phyloP scores from a whole-genome alignment of 2,329 filamentous ascomycete species.

The Polychaeton citri region DNA sequence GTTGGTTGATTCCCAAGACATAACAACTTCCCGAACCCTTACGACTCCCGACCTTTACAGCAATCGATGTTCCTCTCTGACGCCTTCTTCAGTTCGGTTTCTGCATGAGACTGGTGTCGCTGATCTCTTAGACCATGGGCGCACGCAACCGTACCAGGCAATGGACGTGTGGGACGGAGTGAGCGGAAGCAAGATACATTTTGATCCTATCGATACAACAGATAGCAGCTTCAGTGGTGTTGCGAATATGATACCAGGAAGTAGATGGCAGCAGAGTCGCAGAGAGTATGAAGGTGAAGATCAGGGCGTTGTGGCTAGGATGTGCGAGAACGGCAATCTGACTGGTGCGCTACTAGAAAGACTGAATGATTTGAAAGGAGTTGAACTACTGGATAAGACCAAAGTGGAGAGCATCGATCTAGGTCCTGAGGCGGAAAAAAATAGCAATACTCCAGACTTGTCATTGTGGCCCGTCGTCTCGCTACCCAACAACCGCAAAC shows the following conservation, averaged over 20 bases:
- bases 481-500: slow-evolving; percentile 47
- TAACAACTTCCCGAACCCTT: slow-evolving; percentile 55
- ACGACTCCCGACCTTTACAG: slow-evolving; percentile 62
- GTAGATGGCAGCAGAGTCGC: slow-evolving; percentile 10
- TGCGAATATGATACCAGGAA: slow-evolving; percentile 16
- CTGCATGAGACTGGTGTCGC: slow-evolving; percentile 71
- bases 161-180: slow-evolving; percentile 99
- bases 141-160: slow-evolving; percentile 78
- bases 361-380: slow-evolving; percentile 42
- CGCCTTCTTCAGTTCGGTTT: slow-evolving; percentile 73
- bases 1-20: slow-evolving; percentile 79
- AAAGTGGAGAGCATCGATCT: slow-evolving; percentile 69
- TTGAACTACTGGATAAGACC: slow-evolving; percentile 61
- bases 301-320: slow-evolving; percentile 60
- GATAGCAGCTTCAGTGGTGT: slow-evolving; percentile 14
- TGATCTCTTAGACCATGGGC: slow-evolving; percentile 56
- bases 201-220: slow-evolving; percentile 30
- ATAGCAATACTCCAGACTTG: slow-evolving; percentile 49
- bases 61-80: slow-evolving; percentile 91
- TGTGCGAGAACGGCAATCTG: slow-evolving; percentile 90
- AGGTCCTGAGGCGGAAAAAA: slow-evolving; percentile 46
- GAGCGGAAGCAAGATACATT: slow-evolving; percentile 74
- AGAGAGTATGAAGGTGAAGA: slow-evolving; percentile 12
- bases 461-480: slow-evolving; percentile 78
- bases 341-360: slow-evolving; percentile 57